A percentile compares a stretch with the other conserved stretches of the same genome.
phyloP scores from a whole-genome alignment of 2,329 filamentous ascomycete genomes.

The Paradendryphiella salina region DNA sequence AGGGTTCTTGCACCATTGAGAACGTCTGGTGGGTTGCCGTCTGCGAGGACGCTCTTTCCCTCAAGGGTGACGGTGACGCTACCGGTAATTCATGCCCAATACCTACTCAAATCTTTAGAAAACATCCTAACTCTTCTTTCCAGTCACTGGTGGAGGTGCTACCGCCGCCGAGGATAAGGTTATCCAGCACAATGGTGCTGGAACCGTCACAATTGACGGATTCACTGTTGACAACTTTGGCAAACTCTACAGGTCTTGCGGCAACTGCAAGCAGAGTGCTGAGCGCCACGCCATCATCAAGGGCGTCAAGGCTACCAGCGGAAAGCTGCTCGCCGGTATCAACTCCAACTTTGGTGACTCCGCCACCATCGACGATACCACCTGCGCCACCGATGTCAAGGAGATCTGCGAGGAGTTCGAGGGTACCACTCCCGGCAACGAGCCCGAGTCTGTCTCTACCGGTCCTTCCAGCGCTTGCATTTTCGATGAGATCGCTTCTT shows the following conservation, averaged over 20 bases:
- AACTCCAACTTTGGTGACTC: constrained; percentile 58
- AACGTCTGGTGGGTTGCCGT: constrained; percentile 45
- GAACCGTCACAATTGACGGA: constrained; percentile 45
- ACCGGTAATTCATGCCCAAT: constrained; percentile 7
- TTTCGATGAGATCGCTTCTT: constrained; percentile 25
- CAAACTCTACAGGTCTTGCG: constrained; percentile 54
- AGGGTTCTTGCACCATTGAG: constrained; percentile 54
- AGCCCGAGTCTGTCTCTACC: constrained; percentile 32
- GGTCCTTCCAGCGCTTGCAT: constrained; percentile 40
- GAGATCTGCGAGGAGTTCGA: constrained; percentile 42
- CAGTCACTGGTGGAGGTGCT: constrained; percentile 49
- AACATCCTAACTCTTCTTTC: no score
- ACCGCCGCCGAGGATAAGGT: constrained; percentile 48
- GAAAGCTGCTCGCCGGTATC: constrained; percentile 54
- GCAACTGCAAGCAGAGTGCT: constrained; percentile 53
- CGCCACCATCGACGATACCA: constrained; percentile 51
- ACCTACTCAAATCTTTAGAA: neutral
- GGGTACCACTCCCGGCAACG: constrained; percentile 35
- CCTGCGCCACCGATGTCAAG: constrained; percentile 35
- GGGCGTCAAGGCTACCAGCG: constrained; percentile 49
- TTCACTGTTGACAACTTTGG: constrained; percentile 42
- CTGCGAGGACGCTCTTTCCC: constrained; percentile 49
- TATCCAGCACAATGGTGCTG: constrained; percentile 50
- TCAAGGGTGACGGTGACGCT: constrained; percentile 33
- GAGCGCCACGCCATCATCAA: constrained; percentile 52